Evolutionary conservation across 345 rosid genomes (phyloP).

Genomic region (Aethionema arabicum): DNA sequence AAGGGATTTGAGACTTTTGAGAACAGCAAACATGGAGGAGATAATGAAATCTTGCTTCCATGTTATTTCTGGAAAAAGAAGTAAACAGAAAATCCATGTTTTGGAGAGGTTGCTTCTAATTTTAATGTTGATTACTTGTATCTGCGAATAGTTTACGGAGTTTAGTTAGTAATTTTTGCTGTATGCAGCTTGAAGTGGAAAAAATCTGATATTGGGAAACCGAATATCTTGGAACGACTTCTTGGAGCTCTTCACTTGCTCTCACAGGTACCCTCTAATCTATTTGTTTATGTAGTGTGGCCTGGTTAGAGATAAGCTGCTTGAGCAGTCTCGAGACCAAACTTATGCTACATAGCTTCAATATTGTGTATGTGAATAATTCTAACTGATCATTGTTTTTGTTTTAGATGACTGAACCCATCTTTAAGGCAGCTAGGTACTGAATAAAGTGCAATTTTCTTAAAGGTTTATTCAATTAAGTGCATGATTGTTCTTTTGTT

Average conservation of each 20-base stretch:
- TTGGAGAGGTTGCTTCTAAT: conserved; percentile 61
- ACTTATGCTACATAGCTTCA: neutral
- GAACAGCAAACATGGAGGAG: conserved; percentile 61
- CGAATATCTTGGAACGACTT: conserved; percentile 73
- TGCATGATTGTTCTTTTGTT: neutral
- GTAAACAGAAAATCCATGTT: conserved; percentile 67
- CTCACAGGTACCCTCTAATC: conserved; percentile 53
- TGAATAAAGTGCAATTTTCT: conserved; percentile 8
- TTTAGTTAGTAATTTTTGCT: neutral
- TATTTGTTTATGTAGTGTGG: neutral
- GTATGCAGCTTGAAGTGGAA: conserved; percentile 68
- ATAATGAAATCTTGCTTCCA: conserved; percentile 64
- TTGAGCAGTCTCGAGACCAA: neutral
- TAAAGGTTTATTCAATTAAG: neutral
- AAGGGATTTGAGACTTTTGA: conserved; percentile 77
- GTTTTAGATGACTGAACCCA: conserved; percentile 88
- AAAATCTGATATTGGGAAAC: conserved; percentile 52
- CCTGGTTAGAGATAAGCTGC: conserved; percentile 12
- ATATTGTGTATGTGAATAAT: neutral
- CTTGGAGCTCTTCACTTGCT: conserved; percentile 73
- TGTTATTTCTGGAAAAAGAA: conserved; percentile 57
- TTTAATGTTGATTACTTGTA: neutral
- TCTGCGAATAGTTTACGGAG: neutral
- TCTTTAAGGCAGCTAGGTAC: conserved; percentile 86
- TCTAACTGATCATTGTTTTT: conserved; percentile 24